phyloP scores from a whole-genome alignment of 2,329 filamentous ascomycete genomes.

The Pseudogymnoascus sp. region DNA sequence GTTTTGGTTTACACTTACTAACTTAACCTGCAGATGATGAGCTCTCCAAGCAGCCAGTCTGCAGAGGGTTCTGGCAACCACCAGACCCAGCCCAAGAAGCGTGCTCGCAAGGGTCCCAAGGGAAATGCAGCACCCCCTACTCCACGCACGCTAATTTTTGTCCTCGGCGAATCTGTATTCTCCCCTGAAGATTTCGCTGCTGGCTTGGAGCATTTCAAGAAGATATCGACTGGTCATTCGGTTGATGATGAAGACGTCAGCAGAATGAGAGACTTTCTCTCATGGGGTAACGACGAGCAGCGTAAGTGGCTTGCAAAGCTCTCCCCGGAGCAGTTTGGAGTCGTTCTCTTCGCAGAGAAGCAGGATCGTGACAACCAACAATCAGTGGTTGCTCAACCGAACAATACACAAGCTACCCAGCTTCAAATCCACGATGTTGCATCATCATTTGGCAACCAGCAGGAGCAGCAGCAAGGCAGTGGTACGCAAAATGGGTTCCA shows the following conservation, averaged over 20 bases:
- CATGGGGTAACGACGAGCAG: not conserved
- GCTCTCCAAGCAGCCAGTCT: not conserved
- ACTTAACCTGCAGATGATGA: not conserved
- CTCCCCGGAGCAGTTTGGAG: not conserved
- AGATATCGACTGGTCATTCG: not conserved
- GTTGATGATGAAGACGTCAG: not conserved
- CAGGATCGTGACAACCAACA: not conserved
- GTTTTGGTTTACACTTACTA: not conserved
- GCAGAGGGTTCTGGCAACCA: not conserved
- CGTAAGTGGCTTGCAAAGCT: not conserved
- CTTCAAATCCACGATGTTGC: not conserved
- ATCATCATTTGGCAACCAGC: not conserved
- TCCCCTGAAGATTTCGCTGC: not conserved
- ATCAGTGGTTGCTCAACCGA: not conserved
- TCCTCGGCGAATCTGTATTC: not conserved
- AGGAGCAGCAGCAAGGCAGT: not conserved
- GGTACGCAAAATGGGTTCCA: not conserved
- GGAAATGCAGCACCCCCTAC: not conserved
- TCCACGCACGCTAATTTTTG: not conserved
- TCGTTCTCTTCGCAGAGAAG: slow-evolving; percentile 1
- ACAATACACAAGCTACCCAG: not conserved
- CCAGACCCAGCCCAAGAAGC: not conserved
- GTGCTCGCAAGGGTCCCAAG: not conserved
- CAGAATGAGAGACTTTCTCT: not conserved
- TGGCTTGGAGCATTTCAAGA: not conserved